These are phyloP conservation scores for Psophocarpus tetragonolobus DNA, from an alignment of 306 rosid genomes.

Conservation along the genomic window DNA sequence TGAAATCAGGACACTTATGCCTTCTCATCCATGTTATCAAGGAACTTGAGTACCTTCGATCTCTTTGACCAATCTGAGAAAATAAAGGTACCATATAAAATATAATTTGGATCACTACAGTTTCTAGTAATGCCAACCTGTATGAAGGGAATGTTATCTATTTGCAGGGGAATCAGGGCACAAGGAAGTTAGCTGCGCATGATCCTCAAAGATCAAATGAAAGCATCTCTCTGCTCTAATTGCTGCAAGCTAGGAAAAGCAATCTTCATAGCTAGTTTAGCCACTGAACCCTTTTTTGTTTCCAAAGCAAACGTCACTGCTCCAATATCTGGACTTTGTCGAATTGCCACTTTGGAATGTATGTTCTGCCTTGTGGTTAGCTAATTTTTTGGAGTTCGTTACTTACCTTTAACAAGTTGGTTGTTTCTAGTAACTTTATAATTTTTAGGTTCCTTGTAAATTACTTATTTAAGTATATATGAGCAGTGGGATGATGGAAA, in stretches of 20 bases:
- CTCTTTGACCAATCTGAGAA: slow-evolving; percentile 56
- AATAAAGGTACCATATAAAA: slow-evolving; percentile 51
- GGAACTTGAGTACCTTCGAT: slow-evolving; percentile 64
- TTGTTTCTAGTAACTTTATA: no score
- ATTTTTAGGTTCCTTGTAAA: no score
- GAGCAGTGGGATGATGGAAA: no score
- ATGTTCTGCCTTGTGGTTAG: background rate
- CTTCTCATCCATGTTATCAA: slow-evolving; percentile 69
- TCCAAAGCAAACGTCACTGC: no score
- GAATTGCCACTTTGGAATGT: background rate
- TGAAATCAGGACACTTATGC: slow-evolving; percentile 78
- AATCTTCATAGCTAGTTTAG: slow-evolving; percentile 41
- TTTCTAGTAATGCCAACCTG: no score
- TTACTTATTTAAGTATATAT: background rate
- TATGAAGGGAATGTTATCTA: background rate
- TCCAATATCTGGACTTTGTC: background rate
- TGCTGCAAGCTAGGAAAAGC: slow-evolving; percentile 46
- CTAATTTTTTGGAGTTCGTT: background rate
- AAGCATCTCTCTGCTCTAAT: slow-evolving; percentile 64
- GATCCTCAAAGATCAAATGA: slow-evolving; percentile 65
- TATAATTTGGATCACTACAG: no score
- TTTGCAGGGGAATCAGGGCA: slow-evolving; percentile 59
- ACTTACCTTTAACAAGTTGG: background rate
- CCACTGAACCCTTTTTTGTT: background rate
- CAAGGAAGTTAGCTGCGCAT: slow-evolving; percentile 46